Evolutionary conservation across 2,329 filamentous ascomycete species (phyloP), one percentile per base, ranked within the genome.

Genomic region (Nakataea oryzae): DNA sequence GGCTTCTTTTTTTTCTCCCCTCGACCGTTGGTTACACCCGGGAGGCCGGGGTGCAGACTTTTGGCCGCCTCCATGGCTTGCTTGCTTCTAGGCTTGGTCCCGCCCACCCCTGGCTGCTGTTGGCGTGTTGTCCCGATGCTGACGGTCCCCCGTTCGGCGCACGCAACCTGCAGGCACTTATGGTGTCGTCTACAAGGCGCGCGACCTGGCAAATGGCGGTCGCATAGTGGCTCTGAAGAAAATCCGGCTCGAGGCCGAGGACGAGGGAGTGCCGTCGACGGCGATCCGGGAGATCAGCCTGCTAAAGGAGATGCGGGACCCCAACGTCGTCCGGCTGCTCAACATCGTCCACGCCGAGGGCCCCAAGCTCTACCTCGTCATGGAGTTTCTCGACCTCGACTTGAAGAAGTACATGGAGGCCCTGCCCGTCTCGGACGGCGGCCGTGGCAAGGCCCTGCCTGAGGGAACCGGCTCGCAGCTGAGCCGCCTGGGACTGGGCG

Each of bases 381-480:
- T 91, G 67, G 91, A 96, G 74, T 96, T 89, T 74, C 86, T 96
- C 67, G 91, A 96, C 70, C 81, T 92, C 61, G 91, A 96, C 70
- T 78, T 96, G 67, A 96, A 96, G 79, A 95, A 95, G 74, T 96
- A 95, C 77, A 96, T 96, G 91, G 91, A 96, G 75, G 85, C 90
- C 27, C 81, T 95, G 62, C 90, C 90, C 1, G 86, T 92, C 60
- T 86, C 83, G 68, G 89, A 95, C 72, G 90, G 90, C 68, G 90
- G 90, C 30, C 84, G 90, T 60, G 90, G 90, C 68, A 93, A 91
- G 77, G 84, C 90, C 34, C 79, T 96, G 63, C 90, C 91, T 3
- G 89, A 92, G 68, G 89, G 89, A 58, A 85, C 87, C 54, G 82
- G 81, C 32, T 73, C 83, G 58, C 82, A 85, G 64, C 78, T 89